Base-by-base conservation (phyloP, 163 green algal genomes). In the Botryococcus braunii region DNA sequence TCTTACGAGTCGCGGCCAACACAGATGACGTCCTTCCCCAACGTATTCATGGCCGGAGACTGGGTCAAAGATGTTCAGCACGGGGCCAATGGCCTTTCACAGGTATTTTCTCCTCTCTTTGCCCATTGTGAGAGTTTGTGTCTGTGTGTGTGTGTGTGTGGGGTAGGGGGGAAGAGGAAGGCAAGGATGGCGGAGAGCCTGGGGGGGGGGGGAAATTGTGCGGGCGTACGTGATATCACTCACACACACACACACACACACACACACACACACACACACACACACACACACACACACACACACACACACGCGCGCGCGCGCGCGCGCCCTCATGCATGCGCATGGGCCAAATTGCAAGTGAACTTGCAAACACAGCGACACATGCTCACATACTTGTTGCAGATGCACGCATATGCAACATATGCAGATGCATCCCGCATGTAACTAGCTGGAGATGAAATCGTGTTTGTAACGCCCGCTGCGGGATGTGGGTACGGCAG, bases 31-130 rank as follows among this genome's bases (percentile, higher is more conserved):
- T 80, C 66, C 61, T 83, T 93, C 32, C 47, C 66, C 46, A 95
- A 96, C 66, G 61, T 88, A 0, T 87, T 88, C 68, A 73, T 92
- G 40, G 83, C 86, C 37, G 91, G 91, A 2, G 92, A 97, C 74
- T 96, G 87, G 86, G 87, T 96, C 34, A 94, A 91, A 73, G 88
- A 78, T 6, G 63, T 97, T 21, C 68, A 77, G 3, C 88, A 96
- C 60, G 91, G 89, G 32, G 89, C 90, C 17, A 95, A 96, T 60
- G 90, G 90, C 0, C 77, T 96, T 48, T 89, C 79, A 3, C 86
- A 94, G 78, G 79, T 79, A 41, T 27, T 36, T 17, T 52, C 43
- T 52, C 43, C 13, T 52, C 13, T 17, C 13, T 17, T 13, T 17
- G 43, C 43, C 17, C 13, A 52, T 17, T 17, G 43, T 52, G 43